Evolutionary conservation across 2,329 filamentous ascomycete genomes (phyloP).

Genomic region (Teratosphaeria destructans): DNA sequence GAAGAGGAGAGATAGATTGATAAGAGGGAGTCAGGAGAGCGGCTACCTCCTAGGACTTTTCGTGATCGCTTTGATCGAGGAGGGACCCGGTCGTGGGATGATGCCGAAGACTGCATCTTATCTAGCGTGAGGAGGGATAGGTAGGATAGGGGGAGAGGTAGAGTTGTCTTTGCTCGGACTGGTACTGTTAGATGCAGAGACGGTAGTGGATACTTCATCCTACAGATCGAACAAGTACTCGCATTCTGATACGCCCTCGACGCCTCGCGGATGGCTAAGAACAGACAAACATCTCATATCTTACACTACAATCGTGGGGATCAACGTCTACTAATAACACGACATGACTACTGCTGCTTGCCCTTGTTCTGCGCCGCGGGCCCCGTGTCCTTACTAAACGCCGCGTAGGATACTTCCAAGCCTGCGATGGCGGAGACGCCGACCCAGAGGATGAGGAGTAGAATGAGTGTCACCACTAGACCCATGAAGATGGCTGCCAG

Average conservation of each 20-base stretch:
- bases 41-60: no score
- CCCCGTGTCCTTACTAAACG: conserved; percentile 93
- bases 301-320: not conserved
- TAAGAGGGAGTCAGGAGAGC: no score
- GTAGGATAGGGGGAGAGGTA: not conserved
- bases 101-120: no score
- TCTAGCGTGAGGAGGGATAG: no score
- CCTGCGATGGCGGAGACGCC: conserved; percentile 67
- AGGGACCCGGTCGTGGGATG: no score
- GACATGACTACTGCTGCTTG: conserved; percentile 4
- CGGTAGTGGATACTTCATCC: no score
- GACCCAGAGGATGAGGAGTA: conserved; percentile 68
- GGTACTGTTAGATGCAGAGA: no score
- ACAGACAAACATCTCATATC: not conserved
- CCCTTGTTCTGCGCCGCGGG: conserved; percentile 61
- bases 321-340: not conserved
- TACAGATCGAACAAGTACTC: not conserved
- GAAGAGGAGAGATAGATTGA: no score
- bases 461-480: conserved; percentile 57
- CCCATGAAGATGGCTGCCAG: conserved; percentile 76
- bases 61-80: no score
- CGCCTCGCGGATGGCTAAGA: no score
- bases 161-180: not conserved
- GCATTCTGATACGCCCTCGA: no score
- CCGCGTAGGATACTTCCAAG: conserved; percentile 81